Evolutionary conservation across 805 yeast genomes (phyloP).

Genomic region (Teunomyces barrocoloradensis): DNA sequence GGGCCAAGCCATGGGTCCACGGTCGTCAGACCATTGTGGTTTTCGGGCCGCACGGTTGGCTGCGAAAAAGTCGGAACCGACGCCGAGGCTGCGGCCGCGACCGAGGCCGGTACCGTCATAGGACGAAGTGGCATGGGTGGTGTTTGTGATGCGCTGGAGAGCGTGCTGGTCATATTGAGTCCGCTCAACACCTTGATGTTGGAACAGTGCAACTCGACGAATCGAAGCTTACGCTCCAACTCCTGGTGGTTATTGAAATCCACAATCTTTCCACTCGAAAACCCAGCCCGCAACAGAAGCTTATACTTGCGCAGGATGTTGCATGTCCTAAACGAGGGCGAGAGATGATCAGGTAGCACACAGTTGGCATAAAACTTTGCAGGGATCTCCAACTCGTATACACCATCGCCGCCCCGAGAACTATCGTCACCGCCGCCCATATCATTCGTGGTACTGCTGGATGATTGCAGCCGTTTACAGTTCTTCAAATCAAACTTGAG

Average conservation of each 20-base stretch:
- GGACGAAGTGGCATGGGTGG: constrained; percentile 10
- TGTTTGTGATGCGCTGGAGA: constrained; percentile 23
- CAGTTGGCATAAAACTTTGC: constrained; percentile 36
- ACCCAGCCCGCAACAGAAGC: constrained; percentile 31
- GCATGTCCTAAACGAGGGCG: constrained; percentile 58
- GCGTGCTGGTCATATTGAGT: constrained; percentile 21
- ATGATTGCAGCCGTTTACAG: constrained; percentile 23
- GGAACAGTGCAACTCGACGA: constrained; percentile 30
- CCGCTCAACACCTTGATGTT: constrained; percentile 37
- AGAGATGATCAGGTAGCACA: constrained; percentile 43
- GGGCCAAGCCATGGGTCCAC: too few species aligned
- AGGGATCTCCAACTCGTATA: constrained; percentile 48
- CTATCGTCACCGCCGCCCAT: neutral
- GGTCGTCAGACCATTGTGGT: neutral
- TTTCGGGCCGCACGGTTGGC: neutral
- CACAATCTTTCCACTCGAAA: constrained; percentile 21
- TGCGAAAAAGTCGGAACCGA: neutral
- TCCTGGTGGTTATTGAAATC: constrained; percentile 18
- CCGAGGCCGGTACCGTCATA: neutral
- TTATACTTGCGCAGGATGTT: constrained; percentile 49
- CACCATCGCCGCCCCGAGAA: constrained; percentile 7
- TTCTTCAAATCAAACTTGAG: constrained; percentile 39
- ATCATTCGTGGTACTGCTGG: constrained; percentile 20
- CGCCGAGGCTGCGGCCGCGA: constrained; percentile 1
- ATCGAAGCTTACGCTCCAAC: constrained; percentile 17